Evolutionary conservation across 305 asterid genomes (phyloP).

Genomic region (Stenogyne calaminthoides): DNA sequence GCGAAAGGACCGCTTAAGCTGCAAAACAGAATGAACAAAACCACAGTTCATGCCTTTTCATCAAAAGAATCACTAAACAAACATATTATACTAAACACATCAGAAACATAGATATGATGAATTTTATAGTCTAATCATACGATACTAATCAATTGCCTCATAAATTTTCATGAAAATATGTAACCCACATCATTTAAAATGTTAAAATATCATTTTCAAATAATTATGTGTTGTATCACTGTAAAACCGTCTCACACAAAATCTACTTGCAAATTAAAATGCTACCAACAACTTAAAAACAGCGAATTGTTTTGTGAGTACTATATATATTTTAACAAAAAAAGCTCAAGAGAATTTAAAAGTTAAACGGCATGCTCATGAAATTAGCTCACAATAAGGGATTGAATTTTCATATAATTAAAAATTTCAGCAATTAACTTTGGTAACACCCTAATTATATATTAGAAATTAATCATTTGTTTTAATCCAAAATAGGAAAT

Average conservation of each 20-base stretch:
- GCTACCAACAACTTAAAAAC: no score
- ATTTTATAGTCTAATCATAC: slow-evolving; percentile 14
- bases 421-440: background rate
- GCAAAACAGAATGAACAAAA: slow-evolving; percentile 37
- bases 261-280: no score
- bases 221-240: no score
- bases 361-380: background rate
- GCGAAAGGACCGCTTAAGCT: slow-evolving; percentile 63
- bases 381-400: background rate
- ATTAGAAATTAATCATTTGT: background rate
- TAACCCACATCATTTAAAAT: no score
- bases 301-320: no score
- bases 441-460: background rate
- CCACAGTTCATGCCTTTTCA: slow-evolving; percentile 23
- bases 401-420: background rate
- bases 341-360: background rate
- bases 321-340: no score
- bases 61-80: slow-evolving; percentile 12
- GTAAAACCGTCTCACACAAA: no score
- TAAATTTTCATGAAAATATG: no score
- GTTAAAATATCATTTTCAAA: no score
- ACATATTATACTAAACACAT: slow-evolving; percentile 13
- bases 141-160: slow-evolving; percentile 2
- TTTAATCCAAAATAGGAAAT: background rate
- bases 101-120: slow-evolving; percentile 8